phyloP scores from a whole-genome alignment of 805 yeast genomes.

The Dipodascopsis uninucleata region DNA sequence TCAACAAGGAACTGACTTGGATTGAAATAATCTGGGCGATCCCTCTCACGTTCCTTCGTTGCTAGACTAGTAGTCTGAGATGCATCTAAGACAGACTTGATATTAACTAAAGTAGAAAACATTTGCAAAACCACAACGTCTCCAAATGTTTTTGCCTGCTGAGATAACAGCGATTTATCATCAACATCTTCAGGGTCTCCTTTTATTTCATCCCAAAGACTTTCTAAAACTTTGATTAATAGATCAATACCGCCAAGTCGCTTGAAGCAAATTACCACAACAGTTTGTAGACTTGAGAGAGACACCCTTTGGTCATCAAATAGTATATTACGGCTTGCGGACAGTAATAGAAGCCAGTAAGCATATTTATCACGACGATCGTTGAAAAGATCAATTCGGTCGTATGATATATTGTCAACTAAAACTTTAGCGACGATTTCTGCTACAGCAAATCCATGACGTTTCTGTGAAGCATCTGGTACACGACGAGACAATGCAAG shows the following conservation, averaged over 20 bases:
- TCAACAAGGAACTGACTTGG: slow-evolving; percentile 35
- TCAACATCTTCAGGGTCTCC: slow-evolving; percentile 13
- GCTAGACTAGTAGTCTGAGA: slow-evolving; percentile 28
- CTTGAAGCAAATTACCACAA: slow-evolving; percentile 33
- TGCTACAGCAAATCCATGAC: slow-evolving; percentile 32
- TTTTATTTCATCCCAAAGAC: slow-evolving; percentile 18
- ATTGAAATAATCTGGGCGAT: slow-evolving; percentile 31
- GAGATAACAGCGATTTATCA: slow-evolving; percentile 14
- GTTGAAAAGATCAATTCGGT: slow-evolving; percentile 15
- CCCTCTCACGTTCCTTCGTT: slow-evolving; percentile 28
- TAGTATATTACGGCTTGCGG: slow-evolving; percentile 17
- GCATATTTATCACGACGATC: slow-evolving; percentile 23
- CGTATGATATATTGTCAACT: slow-evolving; percentile 23
- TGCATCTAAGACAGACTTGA: slow-evolving; percentile 33
- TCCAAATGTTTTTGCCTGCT: slow-evolving; percentile 26
- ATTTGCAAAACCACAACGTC: slow-evolving; percentile 31
- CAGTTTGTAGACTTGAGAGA: slow-evolving; percentile 17
- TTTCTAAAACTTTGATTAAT: slow-evolving; percentile 28
- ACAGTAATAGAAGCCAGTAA: slow-evolving; percentile 22
- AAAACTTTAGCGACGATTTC: slow-evolving; percentile 29
- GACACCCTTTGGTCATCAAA: slow-evolving; percentile 23
- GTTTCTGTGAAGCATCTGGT: slow-evolving; percentile 27
- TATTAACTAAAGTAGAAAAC: slow-evolving; percentile 27
- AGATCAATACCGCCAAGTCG: slow-evolving; percentile 32
- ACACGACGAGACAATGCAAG: slow-evolving; percentile 20